These are phyloP conservation scores for Daldinia decipiens DNA, from an alignment of 495 filamentous ascomycete species.

Conservation along the genomic window DNA sequence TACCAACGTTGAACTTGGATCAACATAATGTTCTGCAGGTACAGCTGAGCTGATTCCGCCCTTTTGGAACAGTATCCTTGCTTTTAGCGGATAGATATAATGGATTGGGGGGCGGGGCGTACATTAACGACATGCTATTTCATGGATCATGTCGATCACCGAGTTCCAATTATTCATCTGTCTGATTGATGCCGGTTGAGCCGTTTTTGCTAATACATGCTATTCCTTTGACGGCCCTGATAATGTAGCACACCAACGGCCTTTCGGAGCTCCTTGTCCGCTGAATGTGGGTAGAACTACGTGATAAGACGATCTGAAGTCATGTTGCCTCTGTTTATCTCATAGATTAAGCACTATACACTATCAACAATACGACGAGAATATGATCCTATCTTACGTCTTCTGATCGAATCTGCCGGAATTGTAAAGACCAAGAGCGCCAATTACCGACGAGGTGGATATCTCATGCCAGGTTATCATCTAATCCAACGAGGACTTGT, in stretches of 20 bases:
- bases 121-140: slow-evolving; percentile 3
- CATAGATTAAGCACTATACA: slow-evolving; percentile 23
- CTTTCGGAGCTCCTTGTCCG: slow-evolving; percentile 20
- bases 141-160: neutral
- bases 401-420: slow-evolving; percentile 30
- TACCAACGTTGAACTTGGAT: neutral
- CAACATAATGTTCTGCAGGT: slow-evolving; percentile 35
- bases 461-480: slow-evolving; percentile 30
- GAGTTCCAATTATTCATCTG: neutral
- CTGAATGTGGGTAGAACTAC: slow-evolving; percentile 12
- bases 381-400: slow-evolving; percentile 12
- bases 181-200: slow-evolving; percentile 20
- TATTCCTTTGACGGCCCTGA: slow-evolving; percentile 8
- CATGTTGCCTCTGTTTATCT: slow-evolving; percentile 2
- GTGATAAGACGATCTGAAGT: slow-evolving; percentile 16
- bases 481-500: neutral
- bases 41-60: slow-evolving; percentile 31
- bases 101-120: neutral
- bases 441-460: slow-evolving; percentile 25
- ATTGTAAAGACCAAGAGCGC: slow-evolving; percentile 10
- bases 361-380: slow-evolving; percentile 21
- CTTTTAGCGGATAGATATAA: slow-evolving; percentile 10
- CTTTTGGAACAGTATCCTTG: slow-evolving; percentile 26
- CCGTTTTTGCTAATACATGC: slow-evolving; percentile 1
- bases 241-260: slow-evolving; percentile 6